Percentiles rank a stretch among this genome's conserved stretches.
These are phyloP conservation scores for Macrotyloma uniflorum DNA, from an alignment of 306 rosid species.

Conservation along the genomic window DNA sequence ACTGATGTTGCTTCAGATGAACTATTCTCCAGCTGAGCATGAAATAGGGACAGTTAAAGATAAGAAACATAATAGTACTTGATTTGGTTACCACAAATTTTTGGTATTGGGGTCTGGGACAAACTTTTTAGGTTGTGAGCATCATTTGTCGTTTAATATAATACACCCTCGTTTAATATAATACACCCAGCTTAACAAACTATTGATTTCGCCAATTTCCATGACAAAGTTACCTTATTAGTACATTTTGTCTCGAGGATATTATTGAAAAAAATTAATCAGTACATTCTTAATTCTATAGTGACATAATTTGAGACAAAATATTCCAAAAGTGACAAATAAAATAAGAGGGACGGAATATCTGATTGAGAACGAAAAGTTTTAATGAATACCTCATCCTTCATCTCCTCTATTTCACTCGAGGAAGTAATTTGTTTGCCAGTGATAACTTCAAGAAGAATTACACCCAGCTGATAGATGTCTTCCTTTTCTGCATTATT, in stretches of 20 bases:
- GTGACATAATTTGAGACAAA: neutral
- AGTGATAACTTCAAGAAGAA: slow-evolving; percentile 80
- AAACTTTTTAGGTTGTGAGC: neutral
- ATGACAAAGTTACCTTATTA: neutral
- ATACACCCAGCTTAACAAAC: too few relatives aligned
- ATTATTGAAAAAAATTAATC: neutral
- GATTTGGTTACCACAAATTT: neutral
- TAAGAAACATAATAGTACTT: slow-evolving; percentile 35
- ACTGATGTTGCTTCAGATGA: slow-evolving; percentile 60
- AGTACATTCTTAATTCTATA: neutral
- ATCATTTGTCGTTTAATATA: neutral
- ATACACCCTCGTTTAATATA: neutral
- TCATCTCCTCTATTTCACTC: slow-evolving; percentile 64
- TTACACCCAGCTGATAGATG: slow-evolving; percentile 76
- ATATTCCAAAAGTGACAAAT: neutral
- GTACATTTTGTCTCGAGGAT: neutral
- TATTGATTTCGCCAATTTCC: neutral
- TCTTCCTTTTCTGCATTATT: slow-evolving; percentile 81
- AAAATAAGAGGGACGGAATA: neutral
- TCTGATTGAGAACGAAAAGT: neutral
- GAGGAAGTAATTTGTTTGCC: slow-evolving; percentile 61
- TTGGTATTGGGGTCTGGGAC: slow-evolving; percentile 2
- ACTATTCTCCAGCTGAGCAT: slow-evolving; percentile 70
- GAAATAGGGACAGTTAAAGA: neutral
- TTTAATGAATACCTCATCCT: slow-evolving; percentile 62